Evolutionary conservation across 768 basidiomycete species (phyloP).

Genomic region (Amanita fuliginea): DNA sequence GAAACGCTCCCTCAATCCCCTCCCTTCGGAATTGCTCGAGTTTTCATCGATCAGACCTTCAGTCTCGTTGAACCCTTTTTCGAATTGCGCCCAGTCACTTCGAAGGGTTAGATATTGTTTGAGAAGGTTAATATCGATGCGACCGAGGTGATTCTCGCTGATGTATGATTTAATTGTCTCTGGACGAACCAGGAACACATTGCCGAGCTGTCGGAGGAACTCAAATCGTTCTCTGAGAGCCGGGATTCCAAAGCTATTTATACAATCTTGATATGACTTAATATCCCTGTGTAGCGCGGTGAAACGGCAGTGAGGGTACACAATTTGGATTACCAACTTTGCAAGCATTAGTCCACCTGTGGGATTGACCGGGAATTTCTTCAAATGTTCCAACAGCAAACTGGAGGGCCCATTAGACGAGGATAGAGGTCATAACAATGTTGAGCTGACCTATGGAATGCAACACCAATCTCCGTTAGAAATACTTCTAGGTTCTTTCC

Average conservation of each 20-base stretch:
- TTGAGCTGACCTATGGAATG: conserved; percentile 70
- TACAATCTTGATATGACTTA: conserved; percentile 89
- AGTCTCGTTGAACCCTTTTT: conserved; percentile 64
- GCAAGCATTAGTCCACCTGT: conserved; percentile 97
- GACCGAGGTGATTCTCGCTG: conserved; percentile 85
- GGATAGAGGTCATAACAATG: neutral
- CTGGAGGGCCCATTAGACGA: conserved; percentile 26
- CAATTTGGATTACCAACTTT: conserved; percentile 46
- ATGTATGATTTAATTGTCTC: conserved; percentile 95
- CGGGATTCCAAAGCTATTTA: conserved; percentile 73
- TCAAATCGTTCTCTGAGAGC: conserved; percentile 91
- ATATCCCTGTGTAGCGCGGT: conserved; percentile 55
- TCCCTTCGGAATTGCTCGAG: conserved; percentile 26
- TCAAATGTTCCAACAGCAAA: conserved; percentile 85
- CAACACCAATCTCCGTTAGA: conserved; percentile 86
- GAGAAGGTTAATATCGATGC: conserved; percentile 78
- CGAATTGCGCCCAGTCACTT: conserved; percentile 84
- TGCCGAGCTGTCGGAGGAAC: conserved; percentile 94
- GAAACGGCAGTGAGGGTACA: neutral
- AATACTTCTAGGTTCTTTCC: conserved; percentile 93
- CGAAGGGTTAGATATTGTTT: conserved; percentile 87
- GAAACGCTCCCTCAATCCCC: conserved; percentile 52
- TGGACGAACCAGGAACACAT: conserved; percentile 92
- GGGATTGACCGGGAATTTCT: conserved; percentile 93
- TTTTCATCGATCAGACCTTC: conserved; percentile 32